Evolutionary conservation across 2,329 filamentous ascomycete genomes (phyloP).

Genomic region (Incumbomyces lentus): DNA sequence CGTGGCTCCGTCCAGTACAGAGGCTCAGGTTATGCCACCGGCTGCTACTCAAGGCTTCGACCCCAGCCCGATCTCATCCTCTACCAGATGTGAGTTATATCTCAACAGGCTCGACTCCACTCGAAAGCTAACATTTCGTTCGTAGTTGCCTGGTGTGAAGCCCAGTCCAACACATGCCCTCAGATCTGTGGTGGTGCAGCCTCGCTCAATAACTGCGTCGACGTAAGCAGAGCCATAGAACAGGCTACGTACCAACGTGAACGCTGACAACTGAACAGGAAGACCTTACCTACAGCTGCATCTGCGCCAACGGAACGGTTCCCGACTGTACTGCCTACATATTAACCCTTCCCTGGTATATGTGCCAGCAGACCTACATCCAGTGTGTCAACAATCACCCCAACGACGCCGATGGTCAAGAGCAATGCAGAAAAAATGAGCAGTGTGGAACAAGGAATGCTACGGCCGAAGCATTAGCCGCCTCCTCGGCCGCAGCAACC

Average conservation of each 20-base stretch:
- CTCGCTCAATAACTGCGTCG: slow-evolving; percentile 44
- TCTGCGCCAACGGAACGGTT: slow-evolving; percentile 44
- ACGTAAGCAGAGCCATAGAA: slow-evolving; percentile 36
- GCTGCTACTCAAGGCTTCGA: slow-evolving; percentile 17
- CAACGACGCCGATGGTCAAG: slow-evolving; percentile 36
- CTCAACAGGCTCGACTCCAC: neutral
- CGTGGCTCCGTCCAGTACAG: slow-evolving; percentile 18
- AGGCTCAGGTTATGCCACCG: slow-evolving; percentile 20
- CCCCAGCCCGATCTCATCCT: slow-evolving; percentile 10
- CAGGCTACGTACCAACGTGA: slow-evolving; percentile 10
- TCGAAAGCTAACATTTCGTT: neutral
- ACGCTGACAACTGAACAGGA: slow-evolving; percentile 26
- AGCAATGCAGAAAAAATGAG: slow-evolving; percentile 37
- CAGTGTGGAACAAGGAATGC: slow-evolving; percentile 45
- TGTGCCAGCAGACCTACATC: slow-evolving; percentile 45
- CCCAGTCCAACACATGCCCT: slow-evolving; percentile 50
- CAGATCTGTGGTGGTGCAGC: slow-evolving; percentile 45
- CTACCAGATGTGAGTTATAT: slow-evolving; percentile 17
- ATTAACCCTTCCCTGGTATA: slow-evolving; percentile 50
- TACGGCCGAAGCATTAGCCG: slow-evolving; percentile 23
- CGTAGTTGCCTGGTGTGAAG: slow-evolving; percentile 47
- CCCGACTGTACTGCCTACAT: slow-evolving; percentile 48
- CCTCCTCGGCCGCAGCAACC: slow-evolving; percentile 23
- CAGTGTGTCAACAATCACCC: slow-evolving; percentile 39
- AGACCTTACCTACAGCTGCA: slow-evolving; percentile 46